Conservation (phyloP, 768 basidiomycete species). For the Xerocomellus dryophilus region DNA sequence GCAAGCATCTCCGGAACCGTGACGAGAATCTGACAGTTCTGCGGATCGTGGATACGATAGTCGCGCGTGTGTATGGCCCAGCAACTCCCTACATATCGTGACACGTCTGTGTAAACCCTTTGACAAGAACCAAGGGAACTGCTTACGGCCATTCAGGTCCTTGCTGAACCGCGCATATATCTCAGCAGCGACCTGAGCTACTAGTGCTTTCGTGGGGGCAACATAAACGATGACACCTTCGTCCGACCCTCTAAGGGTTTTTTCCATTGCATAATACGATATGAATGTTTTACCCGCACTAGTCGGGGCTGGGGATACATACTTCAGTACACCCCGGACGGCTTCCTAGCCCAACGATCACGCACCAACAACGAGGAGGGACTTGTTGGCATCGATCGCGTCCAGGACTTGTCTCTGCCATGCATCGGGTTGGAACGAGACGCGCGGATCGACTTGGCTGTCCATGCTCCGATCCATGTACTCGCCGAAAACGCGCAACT, state of each 20-base stretch:
- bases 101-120: neutral
- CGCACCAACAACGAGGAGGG: conserved; percentile 63
- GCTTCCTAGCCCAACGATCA: neutral
- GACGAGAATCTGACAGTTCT: conserved; percentile 68
- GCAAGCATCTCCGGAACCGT: conserved; percentile 72
- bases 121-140: neutral
- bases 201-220: conserved; percentile 73
- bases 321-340: neutral
- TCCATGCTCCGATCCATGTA: conserved; percentile 76
- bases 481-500: conserved; percentile 65
- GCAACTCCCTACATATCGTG: conserved; percentile 43
- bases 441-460: conserved; percentile 51
- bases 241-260: conserved; percentile 57
- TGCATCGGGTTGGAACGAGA: conserved; percentile 62
- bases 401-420: conserved; percentile 72
- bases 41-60: conserved; percentile 57
- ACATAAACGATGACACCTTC: conserved; percentile 70
- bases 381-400: conserved; percentile 54
- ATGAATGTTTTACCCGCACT: conserved; percentile 79
- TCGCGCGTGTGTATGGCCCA: conserved; percentile 70
- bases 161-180: conserved; percentile 70
- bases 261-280: conserved; percentile 76
- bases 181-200: conserved; percentile 69
- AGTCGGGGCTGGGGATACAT: conserved; percentile 49
- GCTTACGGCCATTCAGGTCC: conserved; percentile 45